Percentiles rank a stretch among this genome's conserved stretches.
phyloP scores from a whole-genome alignment of 176 grass and related monocot genomes.

The Ampelocalamus luodianensis region DNA sequence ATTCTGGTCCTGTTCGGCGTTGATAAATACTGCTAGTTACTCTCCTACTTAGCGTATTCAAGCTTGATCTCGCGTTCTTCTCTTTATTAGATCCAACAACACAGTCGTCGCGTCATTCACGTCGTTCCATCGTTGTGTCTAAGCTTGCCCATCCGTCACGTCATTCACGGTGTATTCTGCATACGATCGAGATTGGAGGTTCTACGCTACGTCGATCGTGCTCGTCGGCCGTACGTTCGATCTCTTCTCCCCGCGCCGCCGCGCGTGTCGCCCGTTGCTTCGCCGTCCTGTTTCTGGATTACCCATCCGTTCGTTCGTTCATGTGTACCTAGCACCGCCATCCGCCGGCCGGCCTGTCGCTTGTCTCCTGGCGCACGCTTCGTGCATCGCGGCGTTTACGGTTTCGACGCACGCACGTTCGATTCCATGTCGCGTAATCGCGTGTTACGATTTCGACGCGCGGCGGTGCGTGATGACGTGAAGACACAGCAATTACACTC shows the following conservation, averaged over 20 bases:
- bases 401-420: not conserved
- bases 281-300: not conserved
- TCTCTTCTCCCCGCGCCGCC: not conserved
- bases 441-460: slow-evolving; percentile 40
- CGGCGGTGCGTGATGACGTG: slow-evolving; percentile 51
- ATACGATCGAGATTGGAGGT: not conserved
- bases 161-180: not conserved
- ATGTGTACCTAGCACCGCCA: too few species aligned
- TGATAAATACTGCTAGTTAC: too few species aligned
- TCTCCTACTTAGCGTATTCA: too few species aligned
- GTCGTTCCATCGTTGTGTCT: not conserved
- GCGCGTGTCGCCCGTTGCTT: not conserved
- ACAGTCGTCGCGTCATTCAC: not conserved
- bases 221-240: not conserved
- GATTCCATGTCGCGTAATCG: not conserved
- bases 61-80: not conserved
- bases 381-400: not conserved
- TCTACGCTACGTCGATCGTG: not conserved
- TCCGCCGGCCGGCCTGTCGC: not conserved
- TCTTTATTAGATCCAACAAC: not conserved
- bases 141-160: not conserved
- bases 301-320: not conserved
- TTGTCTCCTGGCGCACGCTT: slow-evolving; percentile 14
- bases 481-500: slow-evolving; percentile 31
- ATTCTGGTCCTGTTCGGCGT: too few species aligned